Percentiles rank a stretch among this genome's conserved stretches.
Conservation (phyloP, 1,139 yeast genomes). For the Candida glucosophila region DNA sequence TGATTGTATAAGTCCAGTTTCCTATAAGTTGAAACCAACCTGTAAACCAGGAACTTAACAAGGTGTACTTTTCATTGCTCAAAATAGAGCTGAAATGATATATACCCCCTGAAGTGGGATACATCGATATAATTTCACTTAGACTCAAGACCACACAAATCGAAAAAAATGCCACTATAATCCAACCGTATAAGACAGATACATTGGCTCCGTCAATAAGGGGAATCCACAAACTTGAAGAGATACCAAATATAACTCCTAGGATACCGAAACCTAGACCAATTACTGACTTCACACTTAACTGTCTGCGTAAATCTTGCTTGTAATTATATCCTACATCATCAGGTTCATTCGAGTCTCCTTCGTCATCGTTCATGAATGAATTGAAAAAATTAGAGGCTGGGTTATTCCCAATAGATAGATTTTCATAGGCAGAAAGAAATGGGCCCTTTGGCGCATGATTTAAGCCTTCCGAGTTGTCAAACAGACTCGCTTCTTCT, state of each 20-base stretch:
- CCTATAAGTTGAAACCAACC: conserved; percentile 72
- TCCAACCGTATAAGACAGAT: conserved; percentile 65
- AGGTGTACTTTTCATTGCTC: conserved; percentile 47
- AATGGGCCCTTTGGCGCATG: conserved; percentile 1
- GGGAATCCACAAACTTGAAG: conserved; percentile 62
- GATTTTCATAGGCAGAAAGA: not conserved
- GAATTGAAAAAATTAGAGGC: too few species aligned
- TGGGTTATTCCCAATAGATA: conserved; percentile 3
- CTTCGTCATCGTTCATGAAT: conserved; percentile 19
- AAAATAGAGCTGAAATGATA: conserved; percentile 70
- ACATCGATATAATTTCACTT: conserved; percentile 66
- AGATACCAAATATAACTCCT: conserved; percentile 74
- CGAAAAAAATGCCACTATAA: conserved; percentile 53
- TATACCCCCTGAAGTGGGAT: conserved; percentile 67
- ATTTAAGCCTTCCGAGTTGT: too few species aligned
- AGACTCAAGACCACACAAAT: conserved; percentile 56
- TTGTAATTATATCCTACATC: conserved; percentile 62
- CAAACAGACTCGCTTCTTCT: too few species aligned
- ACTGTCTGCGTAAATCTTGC: conserved; percentile 57
- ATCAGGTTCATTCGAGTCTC: conserved; percentile 47
- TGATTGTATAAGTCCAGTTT: conserved; percentile 67
- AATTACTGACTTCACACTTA: conserved; percentile 58
- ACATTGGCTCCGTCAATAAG: conserved; percentile 67
- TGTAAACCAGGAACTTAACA: conserved; percentile 59
- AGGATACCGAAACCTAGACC: conserved; percentile 70